These are phyloP conservation scores for Lolium rigidum DNA, from an alignment of 176 grass and related monocot species.

Conservation along the genomic window DNA sequence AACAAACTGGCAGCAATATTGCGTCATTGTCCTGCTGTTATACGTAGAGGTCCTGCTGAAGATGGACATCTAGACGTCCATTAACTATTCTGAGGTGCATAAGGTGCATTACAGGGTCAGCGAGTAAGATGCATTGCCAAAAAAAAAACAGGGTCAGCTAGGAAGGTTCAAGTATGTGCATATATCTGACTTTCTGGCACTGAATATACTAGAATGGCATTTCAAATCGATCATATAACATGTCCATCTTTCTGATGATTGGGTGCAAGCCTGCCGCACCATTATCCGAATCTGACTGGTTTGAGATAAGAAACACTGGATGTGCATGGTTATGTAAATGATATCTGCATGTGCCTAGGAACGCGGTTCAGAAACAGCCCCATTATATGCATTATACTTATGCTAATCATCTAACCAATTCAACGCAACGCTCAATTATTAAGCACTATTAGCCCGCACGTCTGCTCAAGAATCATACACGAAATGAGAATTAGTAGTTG, in stretches of 20 bases:
- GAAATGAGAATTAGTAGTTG: too few species aligned
- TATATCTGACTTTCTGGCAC: conserved; percentile 33
- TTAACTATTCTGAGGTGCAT: background rate
- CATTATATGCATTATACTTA: conserved; percentile 14
- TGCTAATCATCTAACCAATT: background rate
- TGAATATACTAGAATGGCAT: background rate
- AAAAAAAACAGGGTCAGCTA: too few species aligned
- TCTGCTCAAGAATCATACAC: conserved; percentile 18
- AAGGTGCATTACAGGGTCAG: background rate
- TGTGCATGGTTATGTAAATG: conserved; percentile 16
- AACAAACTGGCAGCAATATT: background rate
- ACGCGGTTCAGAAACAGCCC: conserved; percentile 19
- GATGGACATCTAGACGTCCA: background rate
- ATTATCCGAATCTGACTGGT: conserved; percentile 36
- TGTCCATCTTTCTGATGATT: conserved; percentile 38
- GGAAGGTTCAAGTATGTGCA: background rate
- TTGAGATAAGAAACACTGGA: background rate
- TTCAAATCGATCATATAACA: conserved; percentile 40
- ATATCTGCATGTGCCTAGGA: conserved; percentile 43
- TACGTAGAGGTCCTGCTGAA: background rate
- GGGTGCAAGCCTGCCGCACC: background rate
- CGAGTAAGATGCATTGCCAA: background rate
- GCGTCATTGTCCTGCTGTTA: background rate
- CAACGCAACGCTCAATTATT: conserved; percentile 12
- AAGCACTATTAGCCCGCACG: background rate